Percentiles rank a stretch among this genome's conserved stretches.
Evolutionary conservation across 2,329 filamentous ascomycete genomes (phyloP).

Genomic region (Myotisia sp.): DNA sequence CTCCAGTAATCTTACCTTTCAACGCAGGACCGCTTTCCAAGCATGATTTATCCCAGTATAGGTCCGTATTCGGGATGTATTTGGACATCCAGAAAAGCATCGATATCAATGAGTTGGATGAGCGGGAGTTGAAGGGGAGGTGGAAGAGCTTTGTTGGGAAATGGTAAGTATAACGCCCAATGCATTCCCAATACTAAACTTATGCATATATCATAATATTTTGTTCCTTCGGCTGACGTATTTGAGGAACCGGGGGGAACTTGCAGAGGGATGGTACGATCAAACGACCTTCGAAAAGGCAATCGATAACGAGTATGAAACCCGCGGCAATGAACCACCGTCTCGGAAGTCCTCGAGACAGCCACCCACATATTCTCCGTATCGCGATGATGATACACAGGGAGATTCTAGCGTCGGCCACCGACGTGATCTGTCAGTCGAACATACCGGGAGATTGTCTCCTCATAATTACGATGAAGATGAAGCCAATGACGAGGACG

Average conservation of each 20-base stretch:
- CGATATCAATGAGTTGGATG: slow-evolving; percentile 52
- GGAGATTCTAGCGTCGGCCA: too few relatives aligned
- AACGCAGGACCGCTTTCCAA: slow-evolving; percentile 52
- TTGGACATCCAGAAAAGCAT: slow-evolving; percentile 76
- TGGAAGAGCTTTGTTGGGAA: slow-evolving; percentile 89
- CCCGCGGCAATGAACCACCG: too few relatives aligned
- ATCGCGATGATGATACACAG: too few relatives aligned
- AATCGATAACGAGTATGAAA: slow-evolving; percentile 19
- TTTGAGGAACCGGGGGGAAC: slow-evolving; percentile 63
- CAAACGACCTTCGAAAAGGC: slow-evolving; percentile 51
- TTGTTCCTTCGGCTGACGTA: slow-evolving; percentile 30
- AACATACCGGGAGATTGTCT: not conserved
- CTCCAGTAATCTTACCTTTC: slow-evolving; percentile 44
- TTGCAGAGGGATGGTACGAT: slow-evolving; percentile 89
- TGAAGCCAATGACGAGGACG: slow-evolving; percentile 30
- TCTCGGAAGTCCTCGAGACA: too few relatives aligned
- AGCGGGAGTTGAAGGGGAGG: slow-evolving; percentile 62
- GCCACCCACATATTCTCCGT: too few relatives aligned
- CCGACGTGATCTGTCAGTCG: too few relatives aligned
- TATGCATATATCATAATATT: not conserved
- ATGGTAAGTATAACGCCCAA: slow-evolving; percentile 45
- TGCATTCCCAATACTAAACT: slow-evolving; percentile 1
- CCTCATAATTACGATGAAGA: slow-evolving; percentile 13
- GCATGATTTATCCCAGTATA: slow-evolving; percentile 51
- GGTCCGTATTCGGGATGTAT: slow-evolving; percentile 66